phyloP scores from a whole-genome alignment of 169 alveolate species.

The Perkinsus marinus region DNA sequence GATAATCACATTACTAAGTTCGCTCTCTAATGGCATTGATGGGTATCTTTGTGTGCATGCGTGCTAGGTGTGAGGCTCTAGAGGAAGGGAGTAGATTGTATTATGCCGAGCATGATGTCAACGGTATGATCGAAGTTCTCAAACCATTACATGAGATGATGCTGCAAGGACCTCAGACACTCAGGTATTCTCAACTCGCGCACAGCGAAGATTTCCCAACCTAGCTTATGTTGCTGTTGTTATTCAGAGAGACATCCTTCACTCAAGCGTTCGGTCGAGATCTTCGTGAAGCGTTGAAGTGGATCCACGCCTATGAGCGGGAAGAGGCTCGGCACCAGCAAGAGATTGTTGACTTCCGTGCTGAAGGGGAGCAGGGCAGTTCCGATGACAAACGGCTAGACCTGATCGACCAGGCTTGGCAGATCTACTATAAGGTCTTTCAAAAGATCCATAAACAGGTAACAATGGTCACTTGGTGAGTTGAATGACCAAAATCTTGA shows the following conservation, averaged over 20 bases:
- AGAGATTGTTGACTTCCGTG: not conserved
- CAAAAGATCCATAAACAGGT: not conserved
- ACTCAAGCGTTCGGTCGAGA: constrained; percentile 2
- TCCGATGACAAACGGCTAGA: not conserved
- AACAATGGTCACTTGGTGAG: not conserved
- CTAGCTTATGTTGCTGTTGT: not conserved
- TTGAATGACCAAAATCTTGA: too few relatives aligned
- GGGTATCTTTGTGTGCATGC: not conserved
- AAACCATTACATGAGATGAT: constrained; percentile 51
- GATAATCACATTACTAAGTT: too few relatives aligned
- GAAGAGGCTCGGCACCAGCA: not conserved
- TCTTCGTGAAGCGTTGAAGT: not conserved
- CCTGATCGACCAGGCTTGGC: not conserved
- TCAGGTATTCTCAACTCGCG: not conserved
- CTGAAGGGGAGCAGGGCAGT: not conserved
- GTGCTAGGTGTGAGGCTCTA: constrained; percentile 43
- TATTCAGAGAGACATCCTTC: not conserved
- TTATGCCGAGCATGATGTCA: constrained; percentile 49
- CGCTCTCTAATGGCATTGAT: not conserved
- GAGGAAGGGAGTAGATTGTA: constrained; percentile 63
- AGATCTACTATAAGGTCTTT: not conserved
- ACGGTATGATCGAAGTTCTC: constrained; percentile 37
- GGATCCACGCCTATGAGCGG: not conserved
- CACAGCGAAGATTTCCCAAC: not conserved
- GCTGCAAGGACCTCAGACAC: constrained; percentile 54